Conservation (phyloP, 768 basidiomycete genomes). For the Naematelia aurantialba region DNA sequence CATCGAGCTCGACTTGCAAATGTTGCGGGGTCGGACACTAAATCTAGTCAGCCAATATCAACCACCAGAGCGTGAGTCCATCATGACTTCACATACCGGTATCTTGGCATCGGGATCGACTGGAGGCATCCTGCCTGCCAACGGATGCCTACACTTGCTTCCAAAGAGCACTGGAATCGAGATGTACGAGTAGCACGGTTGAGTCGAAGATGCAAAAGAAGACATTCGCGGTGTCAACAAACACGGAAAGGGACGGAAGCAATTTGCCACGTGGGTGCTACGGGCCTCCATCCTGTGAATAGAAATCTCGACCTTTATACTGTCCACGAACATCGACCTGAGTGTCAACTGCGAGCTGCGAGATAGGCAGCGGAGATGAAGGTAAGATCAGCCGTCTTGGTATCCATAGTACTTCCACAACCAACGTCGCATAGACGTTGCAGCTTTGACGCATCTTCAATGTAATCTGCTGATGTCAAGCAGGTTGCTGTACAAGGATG, state of each 20-base stretch:
- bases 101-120: constrained; percentile 43
- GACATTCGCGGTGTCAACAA: constrained; percentile 18
- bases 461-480: background rate
- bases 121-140: constrained; percentile 24
- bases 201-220: background rate
- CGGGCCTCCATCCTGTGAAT: background rate
- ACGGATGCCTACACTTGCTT: no score
- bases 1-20: constrained; percentile 45
- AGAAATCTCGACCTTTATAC: background rate
- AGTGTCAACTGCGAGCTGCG: no score
- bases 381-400: no score
- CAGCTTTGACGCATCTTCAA: background rate
- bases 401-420: no score
- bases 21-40: constrained; percentile 48
- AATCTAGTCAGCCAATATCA: constrained; percentile 1
- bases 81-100: constrained; percentile 21
- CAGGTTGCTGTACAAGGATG: constrained; percentile 90
- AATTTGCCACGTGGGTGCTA: background rate
- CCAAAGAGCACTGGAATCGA: no score
- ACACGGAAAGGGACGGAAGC: background rate
- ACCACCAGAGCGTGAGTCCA: background rate
- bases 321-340: no score
- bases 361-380: no score
- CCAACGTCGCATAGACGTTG: background rate
- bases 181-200: background rate